phyloP scores from a whole-genome alignment of 2,329 filamentous ascomycete genomes.

The Ramularia endophylla region DNA sequence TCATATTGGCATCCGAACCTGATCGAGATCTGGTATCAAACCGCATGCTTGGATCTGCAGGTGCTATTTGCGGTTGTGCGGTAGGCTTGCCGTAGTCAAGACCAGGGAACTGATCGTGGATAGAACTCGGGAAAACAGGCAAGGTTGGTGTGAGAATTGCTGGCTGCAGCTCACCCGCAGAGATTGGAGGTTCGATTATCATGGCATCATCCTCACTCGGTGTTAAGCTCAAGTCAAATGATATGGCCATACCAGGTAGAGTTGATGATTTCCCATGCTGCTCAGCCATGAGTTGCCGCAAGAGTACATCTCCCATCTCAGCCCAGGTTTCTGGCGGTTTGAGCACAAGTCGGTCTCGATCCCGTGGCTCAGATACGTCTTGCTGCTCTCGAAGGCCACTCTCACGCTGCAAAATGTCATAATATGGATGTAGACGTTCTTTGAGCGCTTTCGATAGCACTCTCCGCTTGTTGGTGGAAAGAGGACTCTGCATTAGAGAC shows the following conservation, averaged over 20 bases:
- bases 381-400: constrained; percentile 8
- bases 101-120: constrained; percentile 29
- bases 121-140: constrained; percentile 11
- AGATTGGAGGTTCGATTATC: constrained; percentile 1
- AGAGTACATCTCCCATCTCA: constrained; percentile 27
- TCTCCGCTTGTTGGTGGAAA: constrained; percentile 45
- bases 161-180: constrained; percentile 6
- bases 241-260: constrained; percentile 20
- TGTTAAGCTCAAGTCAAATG: constrained; percentile 19
- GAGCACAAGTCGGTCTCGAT: constrained; percentile 15
- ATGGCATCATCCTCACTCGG: not conserved
- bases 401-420: constrained; percentile 30
- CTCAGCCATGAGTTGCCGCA: constrained; percentile 25
- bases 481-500: constrained; percentile 47
- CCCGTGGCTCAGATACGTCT: not conserved
- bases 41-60: constrained; percentile 22
- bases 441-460: constrained; percentile 48
- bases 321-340: constrained; percentile 27
- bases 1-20: constrained; percentile 29
- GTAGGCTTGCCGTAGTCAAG: constrained; percentile 26
- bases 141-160: not conserved
- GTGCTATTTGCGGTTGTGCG: constrained; percentile 26
- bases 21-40: constrained; percentile 1
- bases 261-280: constrained; percentile 19
- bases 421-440: constrained; percentile 50